Evolutionary conservation across 148 eudicot genomes (phyloP).

Genomic region (Vaccinium corymbosum): DNA sequence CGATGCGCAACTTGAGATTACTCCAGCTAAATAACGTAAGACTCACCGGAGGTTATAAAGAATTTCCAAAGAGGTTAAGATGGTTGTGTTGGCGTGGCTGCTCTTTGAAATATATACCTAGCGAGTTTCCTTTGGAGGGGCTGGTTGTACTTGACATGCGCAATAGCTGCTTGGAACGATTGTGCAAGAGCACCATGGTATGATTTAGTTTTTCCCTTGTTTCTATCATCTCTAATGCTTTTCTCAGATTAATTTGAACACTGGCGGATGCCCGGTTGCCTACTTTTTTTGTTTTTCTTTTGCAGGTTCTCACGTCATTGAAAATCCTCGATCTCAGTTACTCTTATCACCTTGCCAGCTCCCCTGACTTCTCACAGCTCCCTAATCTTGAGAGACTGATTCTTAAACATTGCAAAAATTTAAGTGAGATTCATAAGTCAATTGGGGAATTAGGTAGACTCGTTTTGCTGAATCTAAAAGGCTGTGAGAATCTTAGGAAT

Average conservation of each 20-base stretch:
- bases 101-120: conserved; percentile 13
- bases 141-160: conserved; percentile 23
- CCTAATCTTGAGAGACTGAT: conserved; percentile 18
- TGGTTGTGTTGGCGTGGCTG: conserved; percentile 26
- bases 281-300: background rate
- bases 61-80: conserved; percentile 16
- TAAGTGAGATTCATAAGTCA: conserved; percentile 13
- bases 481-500: conserved; percentile 8
- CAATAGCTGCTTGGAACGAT: conserved; percentile 4
- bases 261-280: background rate
- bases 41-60: conserved; percentile 9
- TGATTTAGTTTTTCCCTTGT: background rate
- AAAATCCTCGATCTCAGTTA: conserved; percentile 22
- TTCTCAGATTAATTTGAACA: background rate
- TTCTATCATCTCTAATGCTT: background rate
- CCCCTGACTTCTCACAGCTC: conserved; percentile 14
- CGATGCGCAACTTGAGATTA: conserved; percentile 17
- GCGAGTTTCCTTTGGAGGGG: conserved; percentile 12
- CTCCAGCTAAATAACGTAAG: conserved; percentile 15
- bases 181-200: conserved; percentile 19
- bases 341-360: background rate
- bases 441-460: conserved; percentile 13
- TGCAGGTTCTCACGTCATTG: conserved; percentile 8
- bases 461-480: conserved; percentile 10
- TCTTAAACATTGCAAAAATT: conserved; percentile 11